Conservation (phyloP, 2,329 filamentous ascomycete species). For the Talaromyces islandicus region DNA sequence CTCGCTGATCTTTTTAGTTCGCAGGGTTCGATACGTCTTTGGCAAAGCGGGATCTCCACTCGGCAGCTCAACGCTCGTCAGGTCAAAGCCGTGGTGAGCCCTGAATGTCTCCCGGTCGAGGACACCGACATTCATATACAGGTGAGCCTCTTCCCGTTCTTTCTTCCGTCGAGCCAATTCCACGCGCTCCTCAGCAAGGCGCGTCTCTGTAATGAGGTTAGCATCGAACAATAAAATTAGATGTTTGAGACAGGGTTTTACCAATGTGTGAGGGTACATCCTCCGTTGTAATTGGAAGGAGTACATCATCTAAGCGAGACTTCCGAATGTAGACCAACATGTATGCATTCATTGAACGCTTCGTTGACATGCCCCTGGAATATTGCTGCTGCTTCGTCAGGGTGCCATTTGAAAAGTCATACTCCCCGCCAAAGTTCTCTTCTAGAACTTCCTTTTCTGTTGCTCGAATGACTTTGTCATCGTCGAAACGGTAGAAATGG, state of each 20-base stretch:
- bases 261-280: conserved; percentile 78
- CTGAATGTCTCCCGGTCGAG: conserved; percentile 78
- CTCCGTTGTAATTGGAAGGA: conserved; percentile 67
- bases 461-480: conserved; percentile 92
- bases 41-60: conserved; percentile 64
- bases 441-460: conserved; percentile 87
- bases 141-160: conserved; percentile 87
- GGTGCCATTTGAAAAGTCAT: conserved; percentile 54
- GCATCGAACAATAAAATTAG: background rate
- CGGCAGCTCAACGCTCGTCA: conserved; percentile 62
- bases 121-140: conserved; percentile 80
- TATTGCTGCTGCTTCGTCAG: conserved; percentile 57
- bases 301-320: conserved; percentile 72
- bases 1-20: conserved; percentile 69
- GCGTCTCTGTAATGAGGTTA: conserved; percentile 49
- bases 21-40: conserved; percentile 65
- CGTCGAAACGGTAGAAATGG: conserved; percentile 94
- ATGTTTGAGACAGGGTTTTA: conserved; percentile 38
- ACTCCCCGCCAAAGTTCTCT: conserved; percentile 94
- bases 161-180: conserved; percentile 70
- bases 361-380: conserved; percentile 57
- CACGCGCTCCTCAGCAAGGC: conserved; percentile 75
- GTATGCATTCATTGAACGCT: conserved; percentile 80
- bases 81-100: conserved; percentile 75
- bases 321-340: conserved; percentile 98